These are phyloP conservation scores for Rhizopus arrhizus DNA, from an alignment of 371 early-diverging fungal species.

Conservation along the genomic window DNA sequence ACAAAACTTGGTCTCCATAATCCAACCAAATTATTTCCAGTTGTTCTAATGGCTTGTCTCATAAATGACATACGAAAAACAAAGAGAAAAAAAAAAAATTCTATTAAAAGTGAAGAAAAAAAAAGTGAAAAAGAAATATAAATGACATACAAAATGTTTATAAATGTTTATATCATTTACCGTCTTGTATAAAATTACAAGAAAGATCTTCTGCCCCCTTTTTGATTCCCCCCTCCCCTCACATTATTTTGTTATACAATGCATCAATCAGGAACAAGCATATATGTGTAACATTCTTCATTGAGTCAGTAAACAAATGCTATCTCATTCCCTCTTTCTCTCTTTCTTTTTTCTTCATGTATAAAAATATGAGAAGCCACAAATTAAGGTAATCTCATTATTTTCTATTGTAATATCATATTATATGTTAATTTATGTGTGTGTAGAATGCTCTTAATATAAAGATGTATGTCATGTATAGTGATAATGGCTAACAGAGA, in stretches of 20 bases:
- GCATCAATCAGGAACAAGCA: conserved; percentile 4
- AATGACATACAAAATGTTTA: background rate
- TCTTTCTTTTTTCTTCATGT: background rate
- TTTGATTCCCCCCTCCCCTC: background rate
- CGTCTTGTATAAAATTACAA: background rate
- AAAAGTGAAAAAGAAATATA: conserved; percentile 5
- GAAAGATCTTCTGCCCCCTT: background rate
- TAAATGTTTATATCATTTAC: background rate
- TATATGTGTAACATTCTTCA: conserved; percentile 8
- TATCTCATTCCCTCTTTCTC: background rate
- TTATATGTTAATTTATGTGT: too few relatives aligned
- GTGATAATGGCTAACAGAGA: background rate
- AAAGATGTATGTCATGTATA: background rate
- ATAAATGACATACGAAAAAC: conserved; percentile 20
- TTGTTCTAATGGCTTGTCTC: conserved; percentile 55
- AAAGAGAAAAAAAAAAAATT: conserved; percentile 8
- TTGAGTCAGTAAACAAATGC: background rate
- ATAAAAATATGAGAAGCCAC: background rate
- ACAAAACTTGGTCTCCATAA: conserved; percentile 69
- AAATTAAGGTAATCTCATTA: background rate
- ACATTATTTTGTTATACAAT: background rate
- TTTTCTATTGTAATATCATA: too few relatives aligned
- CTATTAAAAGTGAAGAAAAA: conserved; percentile 5
- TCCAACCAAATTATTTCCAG: conserved; percentile 64
- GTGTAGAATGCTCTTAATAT: background rate